Conservation (phyloP, 192 early-diverging fungal species). For the Backusella morwellensis region DNA sequence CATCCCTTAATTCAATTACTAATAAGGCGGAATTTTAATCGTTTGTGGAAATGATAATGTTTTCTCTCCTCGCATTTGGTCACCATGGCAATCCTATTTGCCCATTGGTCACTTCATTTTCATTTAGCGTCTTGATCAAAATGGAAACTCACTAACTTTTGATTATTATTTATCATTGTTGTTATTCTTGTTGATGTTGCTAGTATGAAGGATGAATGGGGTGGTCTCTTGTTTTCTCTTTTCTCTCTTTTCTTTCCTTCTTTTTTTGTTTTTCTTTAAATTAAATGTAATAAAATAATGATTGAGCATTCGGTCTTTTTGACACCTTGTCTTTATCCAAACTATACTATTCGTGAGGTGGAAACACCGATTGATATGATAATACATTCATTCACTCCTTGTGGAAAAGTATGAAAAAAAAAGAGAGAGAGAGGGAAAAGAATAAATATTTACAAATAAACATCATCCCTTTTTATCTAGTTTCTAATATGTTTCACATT, state of each 20-base stretch:
- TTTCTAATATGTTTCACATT: neutral
- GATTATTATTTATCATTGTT: neutral
- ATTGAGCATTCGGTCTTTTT: neutral
- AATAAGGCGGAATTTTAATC: neutral
- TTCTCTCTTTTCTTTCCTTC: neutral
- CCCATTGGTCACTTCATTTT: neutral
- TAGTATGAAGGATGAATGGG: neutral
- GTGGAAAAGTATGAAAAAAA: neutral
- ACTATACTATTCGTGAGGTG: neutral
- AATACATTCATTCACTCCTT: neutral
- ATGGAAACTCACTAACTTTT: neutral
- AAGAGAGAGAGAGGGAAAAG: neutral
- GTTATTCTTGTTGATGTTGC: neutral
- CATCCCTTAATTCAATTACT: neutral
- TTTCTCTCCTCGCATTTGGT: constrained; percentile 1
- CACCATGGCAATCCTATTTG: neutral
- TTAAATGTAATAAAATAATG: neutral
- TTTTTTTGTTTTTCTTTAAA: neutral
- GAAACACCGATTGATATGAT: neutral
- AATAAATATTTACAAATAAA: neutral
- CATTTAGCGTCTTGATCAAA: neutral
- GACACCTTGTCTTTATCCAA: neutral
- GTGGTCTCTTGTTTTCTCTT: neutral
- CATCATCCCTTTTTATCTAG: neutral
- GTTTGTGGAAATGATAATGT: neutral